Evolutionary conservation across 1,139 yeast species (phyloP).

Genomic region (Nadsonia commutata): DNA sequence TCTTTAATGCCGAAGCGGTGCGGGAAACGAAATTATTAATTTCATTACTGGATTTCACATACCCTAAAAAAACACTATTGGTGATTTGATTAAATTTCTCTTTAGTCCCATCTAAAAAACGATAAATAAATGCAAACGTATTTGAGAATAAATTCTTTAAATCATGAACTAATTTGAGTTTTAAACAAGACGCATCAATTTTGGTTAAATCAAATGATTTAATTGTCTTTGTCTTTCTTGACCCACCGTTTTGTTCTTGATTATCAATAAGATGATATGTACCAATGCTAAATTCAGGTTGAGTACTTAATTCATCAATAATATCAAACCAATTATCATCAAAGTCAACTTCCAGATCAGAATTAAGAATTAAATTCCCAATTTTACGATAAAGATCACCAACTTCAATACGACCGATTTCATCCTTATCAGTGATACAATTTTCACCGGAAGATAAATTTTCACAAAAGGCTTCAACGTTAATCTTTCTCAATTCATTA

Average conservation of each 20-base stretch:
- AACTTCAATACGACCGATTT: background rate
- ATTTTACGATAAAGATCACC: background rate
- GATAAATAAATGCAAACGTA: no score
- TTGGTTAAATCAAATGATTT: background rate
- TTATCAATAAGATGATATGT: background rate
- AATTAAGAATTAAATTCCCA: background rate
- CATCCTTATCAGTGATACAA: background rate
- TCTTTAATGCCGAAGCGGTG: no score
- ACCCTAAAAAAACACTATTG: background rate
- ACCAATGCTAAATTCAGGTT: background rate
- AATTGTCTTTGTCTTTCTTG: background rate
- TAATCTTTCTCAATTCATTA: background rate
- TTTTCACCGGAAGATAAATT: background rate
- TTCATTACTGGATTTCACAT: background rate
- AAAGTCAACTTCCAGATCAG: background rate
- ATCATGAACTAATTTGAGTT: background rate
- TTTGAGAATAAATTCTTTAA: background rate
- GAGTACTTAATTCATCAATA: background rate
- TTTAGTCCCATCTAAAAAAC: no score
- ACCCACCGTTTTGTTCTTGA: background rate
- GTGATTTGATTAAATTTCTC: no score
- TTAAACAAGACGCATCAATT: background rate
- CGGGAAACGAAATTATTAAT: background rate
- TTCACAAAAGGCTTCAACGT: background rate
- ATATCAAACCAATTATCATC: background rate